Conservation (phyloP, 139 green algal genomes). For the Chlorella sp. region DNA sequence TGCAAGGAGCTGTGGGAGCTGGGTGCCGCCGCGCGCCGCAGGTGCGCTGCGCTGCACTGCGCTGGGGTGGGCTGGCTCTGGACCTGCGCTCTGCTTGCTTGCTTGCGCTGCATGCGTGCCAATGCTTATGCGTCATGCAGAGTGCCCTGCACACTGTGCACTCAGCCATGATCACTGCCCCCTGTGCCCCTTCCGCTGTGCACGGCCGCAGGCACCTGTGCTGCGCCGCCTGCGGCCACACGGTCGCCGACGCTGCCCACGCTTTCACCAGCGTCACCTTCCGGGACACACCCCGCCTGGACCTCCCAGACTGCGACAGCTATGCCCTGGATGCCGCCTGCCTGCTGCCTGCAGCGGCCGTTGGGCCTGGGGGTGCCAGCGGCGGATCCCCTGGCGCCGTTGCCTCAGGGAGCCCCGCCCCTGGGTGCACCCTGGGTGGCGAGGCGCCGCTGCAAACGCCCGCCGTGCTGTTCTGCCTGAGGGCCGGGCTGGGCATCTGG, state of each 20-base stretch:
- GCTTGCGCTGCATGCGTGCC: no score
- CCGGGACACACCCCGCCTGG: background rate
- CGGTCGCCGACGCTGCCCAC: background rate
- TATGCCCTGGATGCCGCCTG: background rate
- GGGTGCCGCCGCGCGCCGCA: background rate
- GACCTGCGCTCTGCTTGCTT: no score
- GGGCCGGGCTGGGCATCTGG: conserved; percentile 3
- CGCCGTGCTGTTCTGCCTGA: background rate
- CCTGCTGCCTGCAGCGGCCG: background rate
- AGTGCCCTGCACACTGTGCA: no score
- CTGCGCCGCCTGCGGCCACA: conserved; percentile 21
- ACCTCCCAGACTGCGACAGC: conserved; percentile 3
- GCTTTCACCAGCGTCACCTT: conserved; percentile 2
- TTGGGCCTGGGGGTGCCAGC: no score
- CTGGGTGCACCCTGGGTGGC: background rate
- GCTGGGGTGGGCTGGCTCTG: no score
- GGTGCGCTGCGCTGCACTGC: background rate
- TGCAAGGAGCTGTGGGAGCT: conserved; percentile 28
- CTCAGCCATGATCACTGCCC: no score
- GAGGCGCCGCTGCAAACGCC: background rate
- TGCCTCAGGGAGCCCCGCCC: background rate
- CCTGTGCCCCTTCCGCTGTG: no score
- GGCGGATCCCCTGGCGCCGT: background rate
- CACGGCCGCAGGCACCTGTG: background rate
- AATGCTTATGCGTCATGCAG: no score